phyloP scores from a whole-genome alignment of 306 rosid genomes.

The Betula pendula region DNA sequence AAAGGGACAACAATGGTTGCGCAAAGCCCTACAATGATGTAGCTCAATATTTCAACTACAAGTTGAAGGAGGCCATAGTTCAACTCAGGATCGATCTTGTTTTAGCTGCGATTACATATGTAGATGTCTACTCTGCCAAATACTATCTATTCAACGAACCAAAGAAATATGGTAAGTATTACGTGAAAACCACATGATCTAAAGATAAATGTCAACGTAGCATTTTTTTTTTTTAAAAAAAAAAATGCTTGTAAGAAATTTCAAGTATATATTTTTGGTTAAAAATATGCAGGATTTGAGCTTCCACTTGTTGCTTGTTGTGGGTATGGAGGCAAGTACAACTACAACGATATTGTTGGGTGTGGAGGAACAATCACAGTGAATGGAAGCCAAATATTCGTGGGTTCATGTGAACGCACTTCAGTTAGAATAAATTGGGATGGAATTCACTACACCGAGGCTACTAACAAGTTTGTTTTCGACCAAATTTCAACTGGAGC shows the following conservation, averaged over 20 bases:
- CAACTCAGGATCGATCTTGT: slow-evolving; percentile 50
- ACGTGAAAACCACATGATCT: too few relatives aligned
- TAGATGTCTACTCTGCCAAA: slow-evolving; percentile 43
- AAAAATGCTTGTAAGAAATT: too few relatives aligned
- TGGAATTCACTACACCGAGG: background rate
- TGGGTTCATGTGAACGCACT: background rate
- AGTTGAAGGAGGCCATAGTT: slow-evolving; percentile 46
- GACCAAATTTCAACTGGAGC: background rate
- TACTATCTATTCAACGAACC: slow-evolving; percentile 38
- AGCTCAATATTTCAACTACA: slow-evolving; percentile 47
- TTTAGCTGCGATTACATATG: slow-evolving; percentile 52
- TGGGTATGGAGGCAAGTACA: slow-evolving; percentile 59
- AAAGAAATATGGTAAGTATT: slow-evolving; percentile 40
- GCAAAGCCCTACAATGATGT: slow-evolving; percentile 53
- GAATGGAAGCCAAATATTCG: background rate
- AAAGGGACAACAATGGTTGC: slow-evolving; percentile 49
- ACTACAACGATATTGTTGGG: background rate
- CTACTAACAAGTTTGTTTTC: background rate
- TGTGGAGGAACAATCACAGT: too few relatives aligned
- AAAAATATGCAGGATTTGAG: slow-evolving; percentile 47
- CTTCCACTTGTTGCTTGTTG: slow-evolving; percentile 43
- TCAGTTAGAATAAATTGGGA: background rate
- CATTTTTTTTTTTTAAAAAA: too few relatives aligned
- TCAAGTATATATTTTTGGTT: background rate
- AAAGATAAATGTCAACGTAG: too few relatives aligned